Evolutionary conservation across 768 basidiomycete species (phyloP).

Genomic region (Suillus ampliporus): DNA sequence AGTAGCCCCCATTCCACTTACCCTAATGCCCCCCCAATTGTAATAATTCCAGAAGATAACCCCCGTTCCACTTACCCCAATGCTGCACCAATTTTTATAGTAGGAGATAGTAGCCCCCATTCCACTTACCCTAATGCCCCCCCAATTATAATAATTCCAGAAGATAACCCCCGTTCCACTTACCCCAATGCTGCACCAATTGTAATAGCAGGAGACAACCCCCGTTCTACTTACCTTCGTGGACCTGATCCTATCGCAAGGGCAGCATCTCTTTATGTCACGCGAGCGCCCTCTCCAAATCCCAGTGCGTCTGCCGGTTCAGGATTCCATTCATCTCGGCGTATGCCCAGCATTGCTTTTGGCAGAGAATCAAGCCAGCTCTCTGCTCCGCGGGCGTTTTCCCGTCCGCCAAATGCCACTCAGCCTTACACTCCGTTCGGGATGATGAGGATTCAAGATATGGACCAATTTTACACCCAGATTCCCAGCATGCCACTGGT

Average conservation of each 20-base stretch:
- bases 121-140: too few species aligned
- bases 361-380: conserved; percentile 46
- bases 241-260: conserved; percentile 37
- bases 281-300: conserved; percentile 33
- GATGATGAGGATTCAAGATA: conserved; percentile 70
- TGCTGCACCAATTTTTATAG: too few species aligned
- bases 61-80: too few species aligned
- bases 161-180: too few species aligned
- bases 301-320: conserved; percentile 47
- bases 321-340: conserved; percentile 29
- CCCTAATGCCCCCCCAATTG: too few species aligned
- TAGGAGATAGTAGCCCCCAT: too few species aligned
- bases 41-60: too few species aligned
- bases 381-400: conserved; percentile 72
- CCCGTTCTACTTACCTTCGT: conserved; percentile 42
- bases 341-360: conserved; percentile 25
- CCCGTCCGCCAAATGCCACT: conserved; percentile 68
- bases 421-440: conserved; percentile 73
- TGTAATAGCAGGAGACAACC: too few species aligned
- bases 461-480: conserved; percentile 73
- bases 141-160: too few species aligned
- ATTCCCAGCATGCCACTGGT: conserved; percentile 76
- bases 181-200: too few species aligned
- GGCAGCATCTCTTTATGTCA: conserved; percentile 39
- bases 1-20: too few species aligned